Base-by-base conservation (phyloP, 805 yeast species). In the Metschnikowia baotianmanensis region DNA sequence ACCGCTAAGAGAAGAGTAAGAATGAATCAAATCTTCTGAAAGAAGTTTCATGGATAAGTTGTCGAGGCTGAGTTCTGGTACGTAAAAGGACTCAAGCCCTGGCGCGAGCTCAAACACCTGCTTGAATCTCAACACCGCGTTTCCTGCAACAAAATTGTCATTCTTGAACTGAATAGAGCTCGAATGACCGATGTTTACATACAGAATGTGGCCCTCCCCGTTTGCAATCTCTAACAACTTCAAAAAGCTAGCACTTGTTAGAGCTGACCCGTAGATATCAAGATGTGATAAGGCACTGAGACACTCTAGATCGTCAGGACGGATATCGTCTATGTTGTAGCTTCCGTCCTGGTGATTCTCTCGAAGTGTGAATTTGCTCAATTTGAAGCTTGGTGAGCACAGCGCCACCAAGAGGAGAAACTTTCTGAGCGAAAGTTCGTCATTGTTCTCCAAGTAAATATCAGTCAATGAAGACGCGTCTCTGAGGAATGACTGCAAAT, bases 41-140 rank as follows among this genome's bases (percentile, higher is more conserved):
- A 69, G 59, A 22, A 49, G 51, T 25, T 53, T 55, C 58, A 67
- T 52, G 0, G 71, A 52, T 4, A 56, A 52, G 40, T 61, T 61
- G 40, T 69, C 73, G 27, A 69, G 46, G 29, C 65, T 67, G 31
- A 65, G 40, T 31, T 69, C 72, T 23, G 63, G 59, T 19, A 69
- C 41, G 20, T 52, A 53, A 9, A 69, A 53, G 3, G 44, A 35
- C 9, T 40, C 30, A 6, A 69, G 42, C 2, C 33, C 3, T 57
- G 68, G 19, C 40, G 52, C 18, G 32, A 30, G n/a, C 27, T 30
- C 15, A 55, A 48, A 15, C 10, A 51, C 12, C 21, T 47, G 38
- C 6, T 41, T 18, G 29, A 47, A 51, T 7, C 31, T 31, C 29
- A 51, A 33, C 17, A 36, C 42, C 2, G 32, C 33, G n/a, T 40